phyloP scores from a whole-genome alignment of 441 rosid genomes.

The Macaranga tanarius region DNA sequence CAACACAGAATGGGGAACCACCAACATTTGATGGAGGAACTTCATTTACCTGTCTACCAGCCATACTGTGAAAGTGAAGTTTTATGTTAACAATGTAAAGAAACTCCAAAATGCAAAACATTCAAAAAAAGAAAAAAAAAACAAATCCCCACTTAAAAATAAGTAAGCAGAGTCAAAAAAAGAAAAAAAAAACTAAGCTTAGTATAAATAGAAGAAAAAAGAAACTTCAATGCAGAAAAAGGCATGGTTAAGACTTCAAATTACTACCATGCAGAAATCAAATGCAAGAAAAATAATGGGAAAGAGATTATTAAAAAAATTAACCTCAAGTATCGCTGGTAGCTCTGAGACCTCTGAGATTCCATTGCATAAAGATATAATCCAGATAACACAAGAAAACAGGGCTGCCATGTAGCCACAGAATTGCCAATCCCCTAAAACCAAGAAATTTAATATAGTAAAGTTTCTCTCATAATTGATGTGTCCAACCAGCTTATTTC shows the following conservation, averaged over 20 bases:
- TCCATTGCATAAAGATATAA: conserved; percentile 79
- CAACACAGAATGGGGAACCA: conserved; percentile 86
- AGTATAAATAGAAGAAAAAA: conserved; percentile 14
- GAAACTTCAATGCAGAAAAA: background rate
- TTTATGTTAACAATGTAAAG: conserved; percentile 20
- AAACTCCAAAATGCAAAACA: conserved; percentile 11
- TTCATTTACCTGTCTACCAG: conserved; percentile 88
- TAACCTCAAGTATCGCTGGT: conserved; percentile 91
- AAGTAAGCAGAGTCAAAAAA: background rate
- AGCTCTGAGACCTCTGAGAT: conserved; percentile 73
- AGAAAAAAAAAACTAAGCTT: background rate
- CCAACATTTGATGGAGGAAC: conserved; percentile 80
- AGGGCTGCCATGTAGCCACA: conserved; percentile 91
- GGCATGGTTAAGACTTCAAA: background rate
- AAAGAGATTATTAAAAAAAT: conserved; percentile 20
- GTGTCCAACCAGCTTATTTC: conserved; percentile 25
- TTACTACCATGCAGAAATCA: conserved; percentile 7
- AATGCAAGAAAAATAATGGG: background rate
- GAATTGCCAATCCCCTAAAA: conserved; percentile 95
- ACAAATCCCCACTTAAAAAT: background rate
- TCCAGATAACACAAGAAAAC: conserved; percentile 92
- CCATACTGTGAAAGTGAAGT: conserved; percentile 72
- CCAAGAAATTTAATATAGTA: conserved; percentile 25
- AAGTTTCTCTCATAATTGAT: conserved; percentile 21
- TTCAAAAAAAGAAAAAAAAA: background rate